These are phyloP conservation scores for Candida corydali DNA, from an alignment of 805 yeast species.

Conservation along the genomic window DNA sequence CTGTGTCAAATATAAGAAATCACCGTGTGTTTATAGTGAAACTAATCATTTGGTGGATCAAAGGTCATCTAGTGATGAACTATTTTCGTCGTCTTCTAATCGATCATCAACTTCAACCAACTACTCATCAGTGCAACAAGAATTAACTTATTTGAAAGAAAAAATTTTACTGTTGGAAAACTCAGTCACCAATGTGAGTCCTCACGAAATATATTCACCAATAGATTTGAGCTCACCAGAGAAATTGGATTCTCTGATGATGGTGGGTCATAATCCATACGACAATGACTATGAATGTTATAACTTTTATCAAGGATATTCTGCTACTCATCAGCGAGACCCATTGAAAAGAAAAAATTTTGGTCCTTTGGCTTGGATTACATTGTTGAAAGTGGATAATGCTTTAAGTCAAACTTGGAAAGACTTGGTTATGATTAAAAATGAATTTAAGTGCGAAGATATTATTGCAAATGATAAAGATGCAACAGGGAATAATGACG, in stretches of 20 bases:
- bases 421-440: slow-evolving; percentile 8
- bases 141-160: slow-evolving; percentile 12
- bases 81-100: too few species aligned
- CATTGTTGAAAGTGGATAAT: slow-evolving; percentile 24
- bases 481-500: not conserved
- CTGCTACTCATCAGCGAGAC: slow-evolving; percentile 21
- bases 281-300: slow-evolving; percentile 13
- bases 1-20: slow-evolving; percentile 22
- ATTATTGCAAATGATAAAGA: too few species aligned
- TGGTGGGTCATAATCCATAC: slow-evolving; percentile 13
- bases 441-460: not conserved
- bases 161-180: slow-evolving; percentile 14
- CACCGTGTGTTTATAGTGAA: slow-evolving; percentile 2
- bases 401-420: slow-evolving; percentile 14
- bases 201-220: slow-evolving; percentile 2
- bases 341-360: slow-evolving; percentile 21
- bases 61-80: not conserved
- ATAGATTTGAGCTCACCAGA: not conserved
- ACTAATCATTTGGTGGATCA: not conserved
- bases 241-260: not conserved
- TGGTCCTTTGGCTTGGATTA: slow-evolving; percentile 31
- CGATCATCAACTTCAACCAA: not conserved
- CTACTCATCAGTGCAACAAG: slow-evolving; percentile 10
- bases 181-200: slow-evolving; percentile 5
- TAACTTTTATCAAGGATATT: slow-evolving; percentile 18